Evolutionary conservation across 1,284 basidiomycete species (phyloP).

Genomic region (Cutaneotrichosporon cavernicola): DNA sequence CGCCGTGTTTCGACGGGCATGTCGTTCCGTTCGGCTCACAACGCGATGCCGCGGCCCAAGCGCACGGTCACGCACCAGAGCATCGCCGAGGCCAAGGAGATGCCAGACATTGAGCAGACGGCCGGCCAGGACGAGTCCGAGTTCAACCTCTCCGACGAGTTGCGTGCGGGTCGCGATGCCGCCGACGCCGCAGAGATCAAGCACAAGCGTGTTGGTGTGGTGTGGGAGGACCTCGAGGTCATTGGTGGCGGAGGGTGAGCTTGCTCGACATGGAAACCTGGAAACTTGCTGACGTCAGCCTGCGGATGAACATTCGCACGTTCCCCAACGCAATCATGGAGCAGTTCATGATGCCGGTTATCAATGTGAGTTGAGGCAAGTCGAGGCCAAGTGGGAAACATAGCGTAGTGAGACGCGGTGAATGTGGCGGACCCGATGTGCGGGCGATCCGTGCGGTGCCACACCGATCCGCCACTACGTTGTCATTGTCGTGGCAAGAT

Average conservation of each 20-base stretch:
- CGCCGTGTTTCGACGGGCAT: slow-evolving; percentile 35
- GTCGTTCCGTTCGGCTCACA: slow-evolving; percentile 24
- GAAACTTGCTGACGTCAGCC: slow-evolving; percentile 13
- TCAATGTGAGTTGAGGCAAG: slow-evolving; percentile 29
- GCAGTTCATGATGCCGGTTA: slow-evolving; percentile 53
- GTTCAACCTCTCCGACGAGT: slow-evolving; percentile 64
- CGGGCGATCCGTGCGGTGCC: too few relatives aligned
- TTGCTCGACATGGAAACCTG: not conserved
- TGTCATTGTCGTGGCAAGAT: too few relatives aligned
- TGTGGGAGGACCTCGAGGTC: slow-evolving; percentile 59
- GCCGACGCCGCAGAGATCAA: slow-evolving; percentile 70
- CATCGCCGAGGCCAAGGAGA: slow-evolving; percentile 3
- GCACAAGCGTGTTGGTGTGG: slow-evolving; percentile 74
- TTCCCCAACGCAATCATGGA: slow-evolving; percentile 56
- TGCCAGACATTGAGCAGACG: slow-evolving; percentile 38
- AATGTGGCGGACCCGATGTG: too few relatives aligned
- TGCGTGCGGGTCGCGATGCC: slow-evolving; percentile 66
- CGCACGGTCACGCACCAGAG: slow-evolving; percentile 21
- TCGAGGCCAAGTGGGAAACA: too few relatives aligned
- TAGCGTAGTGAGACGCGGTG: too few relatives aligned
- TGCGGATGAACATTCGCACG: slow-evolving; percentile 63
- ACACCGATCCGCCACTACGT: too few relatives aligned
- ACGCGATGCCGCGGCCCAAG: slow-evolving; percentile 23
- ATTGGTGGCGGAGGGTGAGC: slow-evolving; percentile 62
- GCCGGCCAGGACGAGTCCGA: slow-evolving; percentile 36